These are phyloP conservation scores for Aleurites moluccanus DNA, from an alignment of 441 rosid species.

Conservation along the genomic window DNA sequence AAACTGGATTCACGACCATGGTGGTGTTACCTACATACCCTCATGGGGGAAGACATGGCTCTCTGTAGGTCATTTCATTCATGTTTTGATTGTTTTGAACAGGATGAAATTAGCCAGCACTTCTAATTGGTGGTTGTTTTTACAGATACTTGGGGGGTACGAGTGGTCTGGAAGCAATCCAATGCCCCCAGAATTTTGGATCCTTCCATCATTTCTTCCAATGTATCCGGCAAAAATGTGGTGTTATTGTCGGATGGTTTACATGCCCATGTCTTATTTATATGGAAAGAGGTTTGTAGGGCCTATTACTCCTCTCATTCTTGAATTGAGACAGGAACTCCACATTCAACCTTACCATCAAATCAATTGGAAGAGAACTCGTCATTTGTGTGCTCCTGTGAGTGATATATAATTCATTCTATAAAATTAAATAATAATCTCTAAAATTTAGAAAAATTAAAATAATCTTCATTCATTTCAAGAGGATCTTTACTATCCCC, in stretches of 20 bases:
- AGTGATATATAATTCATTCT: neutral
- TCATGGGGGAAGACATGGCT: slow-evolving; percentile 54
- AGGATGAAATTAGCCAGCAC: too few relatives aligned
- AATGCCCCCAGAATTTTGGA: slow-evolving; percentile 68
- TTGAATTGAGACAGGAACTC: slow-evolving; percentile 39
- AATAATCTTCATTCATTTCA: slow-evolving; percentile 7
- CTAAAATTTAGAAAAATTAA: too few relatives aligned
- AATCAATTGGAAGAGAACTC: slow-evolving; percentile 31
- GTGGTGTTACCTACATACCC: slow-evolving; percentile 33
- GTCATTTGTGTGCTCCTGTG: slow-evolving; percentile 64
- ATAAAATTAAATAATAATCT: too few relatives aligned
- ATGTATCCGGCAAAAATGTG: slow-evolving; percentile 72
- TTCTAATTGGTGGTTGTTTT: neutral
- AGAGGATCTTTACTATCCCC: slow-evolving; percentile 68
- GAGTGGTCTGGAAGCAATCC: slow-evolving; percentile 74
- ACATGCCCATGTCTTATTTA: slow-evolving; percentile 80
- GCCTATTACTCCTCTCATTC: slow-evolving; percentile 62
- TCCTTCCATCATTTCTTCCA: slow-evolving; percentile 52
- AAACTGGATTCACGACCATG: slow-evolving; percentile 42
- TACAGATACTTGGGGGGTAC: slow-evolving; percentile 51
- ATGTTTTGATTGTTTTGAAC: neutral
- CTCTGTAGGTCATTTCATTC: slow-evolving; percentile 16
- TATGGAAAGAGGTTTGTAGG: slow-evolving; percentile 80
- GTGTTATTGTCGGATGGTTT: slow-evolving; percentile 74
- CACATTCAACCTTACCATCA: slow-evolving; percentile 35